These are phyloP conservation scores for Marasmius tenuissimus DNA, from an alignment of 1,284 basidiomycete genomes.

Conservation along the genomic window DNA sequence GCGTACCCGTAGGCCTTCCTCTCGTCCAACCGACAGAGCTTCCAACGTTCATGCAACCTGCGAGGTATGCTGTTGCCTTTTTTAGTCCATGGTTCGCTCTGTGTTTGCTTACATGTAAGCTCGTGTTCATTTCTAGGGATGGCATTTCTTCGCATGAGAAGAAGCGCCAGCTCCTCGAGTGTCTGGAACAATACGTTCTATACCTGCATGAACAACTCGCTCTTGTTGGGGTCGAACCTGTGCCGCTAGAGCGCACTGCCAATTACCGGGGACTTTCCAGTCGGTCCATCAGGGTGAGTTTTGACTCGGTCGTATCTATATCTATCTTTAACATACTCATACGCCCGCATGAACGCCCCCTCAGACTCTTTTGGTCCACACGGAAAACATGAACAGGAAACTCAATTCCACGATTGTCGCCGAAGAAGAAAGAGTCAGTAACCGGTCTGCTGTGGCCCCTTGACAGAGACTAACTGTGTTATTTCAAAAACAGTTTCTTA, in stretches of 20 bases:
- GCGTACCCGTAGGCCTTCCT: neutral
- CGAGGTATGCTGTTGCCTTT: too few relatives aligned
- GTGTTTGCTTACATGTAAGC: too few relatives aligned
- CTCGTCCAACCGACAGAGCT: neutral
- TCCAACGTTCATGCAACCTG: too few relatives aligned
- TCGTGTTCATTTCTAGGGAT: conserved; percentile 39
- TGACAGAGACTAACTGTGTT: neutral
- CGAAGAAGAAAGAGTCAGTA: conserved; percentile 55
- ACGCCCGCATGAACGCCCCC: conserved; percentile 23
- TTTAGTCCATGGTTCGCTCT: too few relatives aligned
- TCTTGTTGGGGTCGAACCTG: conserved; percentile 47
- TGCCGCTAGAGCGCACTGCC: conserved; percentile 52
- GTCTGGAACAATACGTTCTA: conserved; percentile 66
- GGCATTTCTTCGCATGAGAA: conserved; percentile 74
- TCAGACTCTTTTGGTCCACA: conserved; percentile 54
- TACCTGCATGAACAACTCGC: conserved; percentile 62
- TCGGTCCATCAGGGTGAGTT: conserved; percentile 49
- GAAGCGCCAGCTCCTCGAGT: conserved; percentile 70
- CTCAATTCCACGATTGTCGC: conserved; percentile 45
- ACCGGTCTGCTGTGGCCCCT: neutral
- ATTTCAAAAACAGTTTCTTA: conserved; percentile 26
- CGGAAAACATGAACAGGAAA: conserved; percentile 52
- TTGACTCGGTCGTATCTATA: neutral
- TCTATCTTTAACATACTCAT: neutral
- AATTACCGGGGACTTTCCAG: conserved; percentile 58